phyloP scores from a whole-genome alignment of 768 basidiomycete species.

The Tubosaeta sp. region DNA sequence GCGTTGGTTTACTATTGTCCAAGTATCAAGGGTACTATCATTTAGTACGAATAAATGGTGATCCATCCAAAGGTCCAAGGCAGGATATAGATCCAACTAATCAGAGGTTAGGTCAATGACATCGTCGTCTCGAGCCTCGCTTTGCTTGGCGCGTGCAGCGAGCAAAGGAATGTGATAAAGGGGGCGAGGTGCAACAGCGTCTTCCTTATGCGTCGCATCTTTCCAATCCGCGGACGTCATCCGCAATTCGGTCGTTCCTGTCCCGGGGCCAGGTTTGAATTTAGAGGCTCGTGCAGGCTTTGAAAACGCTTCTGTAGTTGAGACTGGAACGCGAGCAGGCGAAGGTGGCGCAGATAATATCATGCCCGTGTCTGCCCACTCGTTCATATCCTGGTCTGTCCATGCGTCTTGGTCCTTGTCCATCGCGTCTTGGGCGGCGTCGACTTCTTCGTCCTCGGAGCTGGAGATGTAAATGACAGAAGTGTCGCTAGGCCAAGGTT shows the following conservation, averaged over 20 bases:
- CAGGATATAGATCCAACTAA: too few relatives aligned
- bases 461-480: constrained; percentile 26
- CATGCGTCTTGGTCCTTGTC: neutral
- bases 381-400: neutral
- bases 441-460: constrained; percentile 23
- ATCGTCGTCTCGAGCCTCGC: constrained; percentile 15
- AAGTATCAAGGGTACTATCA: too few relatives aligned
- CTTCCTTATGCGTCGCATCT: neutral
- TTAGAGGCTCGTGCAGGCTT: constrained; percentile 10
- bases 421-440: neutral
- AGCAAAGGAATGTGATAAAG: constrained; percentile 16
- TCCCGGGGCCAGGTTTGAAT: constrained; percentile 15
- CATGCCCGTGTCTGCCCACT: constrained; percentile 21
- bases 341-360: constrained; percentile 25
- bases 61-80: too few relatives aligned
- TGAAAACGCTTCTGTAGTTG: neutral
- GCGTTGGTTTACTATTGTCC: too few relatives aligned
- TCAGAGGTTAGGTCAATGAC: constrained; percentile 42
- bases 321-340: neutral
- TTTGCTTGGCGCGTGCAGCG: constrained; percentile 17
- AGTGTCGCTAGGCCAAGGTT: constrained; percentile 8
- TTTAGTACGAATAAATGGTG: too few relatives aligned
- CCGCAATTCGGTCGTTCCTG: neutral
- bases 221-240: neutral
- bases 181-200: neutral